Percentiles rank a stretch among this genome's conserved stretches.
Conservation (phyloP, 371 early-diverging fungal genomes). For the Saksenaea vasiformis region DNA sequence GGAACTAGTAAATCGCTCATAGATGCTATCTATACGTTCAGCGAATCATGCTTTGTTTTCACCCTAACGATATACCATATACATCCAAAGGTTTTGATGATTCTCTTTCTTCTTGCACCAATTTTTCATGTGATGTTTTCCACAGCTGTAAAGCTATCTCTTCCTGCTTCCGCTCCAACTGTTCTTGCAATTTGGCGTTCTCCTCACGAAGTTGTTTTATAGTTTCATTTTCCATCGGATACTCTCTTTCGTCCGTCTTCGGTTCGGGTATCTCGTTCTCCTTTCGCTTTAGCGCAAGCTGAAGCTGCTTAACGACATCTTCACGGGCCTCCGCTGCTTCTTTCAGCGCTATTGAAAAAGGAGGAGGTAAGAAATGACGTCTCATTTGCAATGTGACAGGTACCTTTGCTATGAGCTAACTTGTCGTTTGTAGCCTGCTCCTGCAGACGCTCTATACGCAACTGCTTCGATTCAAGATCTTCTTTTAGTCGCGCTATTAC, state of each 20-base stretch:
- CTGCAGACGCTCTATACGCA: conserved; percentile 13
- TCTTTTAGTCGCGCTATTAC: conserved; percentile 29
- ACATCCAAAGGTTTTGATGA: not conserved
- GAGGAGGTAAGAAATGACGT: not conserved
- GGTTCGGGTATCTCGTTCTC: not conserved
- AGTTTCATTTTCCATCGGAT: not conserved
- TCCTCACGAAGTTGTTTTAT: not conserved
- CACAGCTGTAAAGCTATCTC: not conserved
- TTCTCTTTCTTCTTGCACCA: not conserved
- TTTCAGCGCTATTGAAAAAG: not conserved
- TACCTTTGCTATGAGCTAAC: conserved; percentile 15
- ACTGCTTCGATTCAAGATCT: conserved; percentile 12
- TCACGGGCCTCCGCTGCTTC: not conserved
- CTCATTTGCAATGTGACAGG: not conserved
- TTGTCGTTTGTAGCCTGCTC: conserved; percentile 10
- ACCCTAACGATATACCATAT: not conserved
- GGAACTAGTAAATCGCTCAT: conserved; percentile 42
- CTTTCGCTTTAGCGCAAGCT: not conserved
- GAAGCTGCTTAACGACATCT: not conserved
- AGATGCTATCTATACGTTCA: conserved; percentile 27
- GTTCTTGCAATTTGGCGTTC: not conserved
- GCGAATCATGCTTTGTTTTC: not conserved
- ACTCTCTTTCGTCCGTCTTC: not conserved
- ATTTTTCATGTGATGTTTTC: not conserved
- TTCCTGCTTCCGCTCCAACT: not conserved